Conservation (phyloP, 2,329 filamentous ascomycete genomes). For the Emergomyces africanus region DNA sequence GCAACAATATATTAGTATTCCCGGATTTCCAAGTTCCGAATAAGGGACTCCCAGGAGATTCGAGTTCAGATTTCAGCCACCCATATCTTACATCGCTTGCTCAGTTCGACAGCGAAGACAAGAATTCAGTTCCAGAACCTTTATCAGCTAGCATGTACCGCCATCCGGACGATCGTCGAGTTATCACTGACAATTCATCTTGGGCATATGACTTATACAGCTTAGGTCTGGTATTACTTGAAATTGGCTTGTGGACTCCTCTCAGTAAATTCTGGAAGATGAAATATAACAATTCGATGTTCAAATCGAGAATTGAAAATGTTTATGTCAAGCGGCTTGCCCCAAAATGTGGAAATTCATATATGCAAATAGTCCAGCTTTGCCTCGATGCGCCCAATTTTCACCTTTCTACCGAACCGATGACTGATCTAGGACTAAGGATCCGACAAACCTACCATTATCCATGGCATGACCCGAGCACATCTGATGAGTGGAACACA, state of each 20-base stretch:
- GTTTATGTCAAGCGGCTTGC: conserved; percentile 50
- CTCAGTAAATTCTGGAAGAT: conserved; percentile 50
- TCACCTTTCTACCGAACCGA: conserved; percentile 29
- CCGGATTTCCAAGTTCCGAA: conserved; percentile 25
- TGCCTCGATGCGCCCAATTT: conserved; percentile 48
- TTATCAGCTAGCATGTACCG: conserved; percentile 46
- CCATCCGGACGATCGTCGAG: conserved; percentile 40
- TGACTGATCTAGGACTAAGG: conserved; percentile 28
- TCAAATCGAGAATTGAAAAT: conserved; percentile 51
- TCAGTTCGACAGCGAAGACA: conserved; percentile 38
- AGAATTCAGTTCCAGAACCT: conserved; percentile 34
- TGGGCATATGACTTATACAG: conserved; percentile 47
- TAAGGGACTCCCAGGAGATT: conserved; percentile 9
- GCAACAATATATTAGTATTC: conserved; percentile 50
- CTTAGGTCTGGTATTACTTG: conserved; percentile 47
- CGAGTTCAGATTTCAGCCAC: conserved; percentile 34
- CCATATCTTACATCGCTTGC: conserved; percentile 49
- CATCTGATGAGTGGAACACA: conserved; percentile 27
- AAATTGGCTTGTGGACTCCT: conserved; percentile 52
- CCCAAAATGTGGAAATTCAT: conserved; percentile 50
- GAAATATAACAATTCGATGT: conserved; percentile 50
- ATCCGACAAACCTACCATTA: conserved; percentile 30
- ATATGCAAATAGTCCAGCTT: conserved; percentile 49
- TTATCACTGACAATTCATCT: conserved; percentile 24
- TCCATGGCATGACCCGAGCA: conserved; percentile 29